Evolutionary conservation across 805 yeast genomes (phyloP), one percentile per base, ranked within the genome.

Genomic region (Dipodascus geniculatus): DNA sequence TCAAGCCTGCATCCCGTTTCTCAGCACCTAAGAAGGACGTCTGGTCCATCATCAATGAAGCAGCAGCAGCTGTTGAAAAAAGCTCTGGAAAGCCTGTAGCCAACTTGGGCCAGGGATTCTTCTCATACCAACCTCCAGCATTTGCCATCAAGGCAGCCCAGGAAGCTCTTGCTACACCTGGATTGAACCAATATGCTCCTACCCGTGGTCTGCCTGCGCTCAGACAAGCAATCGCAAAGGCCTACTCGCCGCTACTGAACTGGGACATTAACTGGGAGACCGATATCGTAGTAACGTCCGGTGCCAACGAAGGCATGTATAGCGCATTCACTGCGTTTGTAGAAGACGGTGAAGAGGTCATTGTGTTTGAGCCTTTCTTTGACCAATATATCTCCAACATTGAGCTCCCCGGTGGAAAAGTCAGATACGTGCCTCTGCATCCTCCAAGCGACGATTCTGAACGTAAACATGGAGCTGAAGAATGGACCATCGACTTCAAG

Each of bases 71-170:
- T 2, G 89, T 95, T 14, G 83, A 82, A 57, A 63, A 60, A 6
- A 81, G 80, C 49, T 67, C 79, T 38, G 89, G 88, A n/a, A 76
- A 84, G 61, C 85, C 87, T 52, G 81, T 91, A 54, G 83, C 84
- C 56, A 93, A 93, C 63, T 76, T 93, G 55, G 99, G 99, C 33
- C 99, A 93, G 68, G 99, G 99, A 1, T 93, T 93, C 71, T 93
- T 93, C 74, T 88, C 96, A 1, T 93, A 91, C 67, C 79, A 90
- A 28, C 99, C 99, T 2, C 99, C 99, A 0, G 78, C 81, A n/a
- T 93, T 93, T 69, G 96, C 95, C 16, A 74, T 85, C 55, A 76
- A 81, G 9, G 95, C 96, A 3, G 95, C 91, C 17, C 79, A 81
- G 58, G 74, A 77, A 48, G 91, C 96, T 0, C 74, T 89, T 48